Evolutionary conservation across 345 rosid species (phyloP), one percentile per base, ranked within the genome.

Genomic region (Syzygium oleosum): DNA sequence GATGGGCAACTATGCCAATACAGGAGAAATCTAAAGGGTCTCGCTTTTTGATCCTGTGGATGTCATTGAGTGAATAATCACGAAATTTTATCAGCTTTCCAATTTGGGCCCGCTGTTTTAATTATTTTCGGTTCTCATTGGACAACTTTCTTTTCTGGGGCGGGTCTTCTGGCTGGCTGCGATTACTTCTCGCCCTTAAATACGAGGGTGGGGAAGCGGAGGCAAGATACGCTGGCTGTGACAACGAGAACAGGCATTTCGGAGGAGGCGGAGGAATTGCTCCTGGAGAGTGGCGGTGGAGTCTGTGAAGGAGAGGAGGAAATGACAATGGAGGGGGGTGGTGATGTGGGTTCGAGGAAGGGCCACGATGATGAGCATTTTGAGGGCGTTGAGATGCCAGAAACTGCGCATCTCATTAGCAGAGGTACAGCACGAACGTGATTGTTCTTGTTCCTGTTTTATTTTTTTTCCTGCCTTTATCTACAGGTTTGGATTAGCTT

Each of bases 391-490:
- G 95, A 93, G 46, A 78, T 93, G 85, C 96, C 98, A 25, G 96
- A 94, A 52, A 97, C 97, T 88, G 98, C 97, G 25, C 99, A 97
- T 91, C 94, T 93, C 90, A 93, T 97, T 85, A 95, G 99, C 91
- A 94, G 89, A 88, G 98, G 98, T 96, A 55, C 23, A 9, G 34
- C 51, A 12, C 58, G 56, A 59, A 25, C 29, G 27, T 8, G 17
- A 61, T 46, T 46, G 1, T 86, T 63, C 49, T 58, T 23, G 63
- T 55, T 54, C n/a, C 3, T 65, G 10, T 63, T 63, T 31, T 6
- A 0, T 15, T 86, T 46, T 49, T 16, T 63, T 56, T 29, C 12
- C 11, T 1, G 52, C 4, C 53, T 65, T 17, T 12, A 46, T 8
- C 7, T 31, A 11, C 80, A 38, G 38, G n/a, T 31, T 51, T 38